Evolutionary conservation across 106 monocot species (phyloP).

Genomic region (Posidonia australis): DNA sequence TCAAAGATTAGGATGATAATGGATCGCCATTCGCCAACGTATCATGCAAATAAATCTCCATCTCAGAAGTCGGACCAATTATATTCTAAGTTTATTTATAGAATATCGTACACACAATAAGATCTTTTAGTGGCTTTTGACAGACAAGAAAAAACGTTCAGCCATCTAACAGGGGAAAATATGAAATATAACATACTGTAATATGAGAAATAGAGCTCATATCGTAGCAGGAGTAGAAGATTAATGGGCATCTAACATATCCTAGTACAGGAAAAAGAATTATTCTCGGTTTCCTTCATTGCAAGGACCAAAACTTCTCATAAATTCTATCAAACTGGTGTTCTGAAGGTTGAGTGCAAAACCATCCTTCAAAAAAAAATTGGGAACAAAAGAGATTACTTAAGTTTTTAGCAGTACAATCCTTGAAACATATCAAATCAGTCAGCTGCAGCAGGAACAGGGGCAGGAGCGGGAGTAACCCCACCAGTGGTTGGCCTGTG

Average conservation of each 20-base stretch:
- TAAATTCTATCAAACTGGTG: not conserved
- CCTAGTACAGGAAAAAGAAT: not conserved
- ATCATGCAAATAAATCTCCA: too few species aligned
- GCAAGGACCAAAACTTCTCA: not conserved
- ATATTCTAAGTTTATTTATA: too few species aligned
- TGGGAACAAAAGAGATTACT: not conserved
- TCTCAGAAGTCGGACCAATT: too few species aligned
- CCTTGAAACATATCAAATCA: not conserved
- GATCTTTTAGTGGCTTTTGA: too few species aligned
- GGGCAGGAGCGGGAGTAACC: constrained; percentile 17
- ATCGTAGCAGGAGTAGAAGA: not conserved
- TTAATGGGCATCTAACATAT: not conserved
- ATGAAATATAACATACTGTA: not conserved
- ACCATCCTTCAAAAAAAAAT: constrained; percentile 9
- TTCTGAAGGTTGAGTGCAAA: constrained; percentile 15
- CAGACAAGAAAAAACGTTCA: too few species aligned
- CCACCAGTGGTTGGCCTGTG: constrained; percentile 69
- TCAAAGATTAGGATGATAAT: too few species aligned
- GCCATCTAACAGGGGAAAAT: not conserved
- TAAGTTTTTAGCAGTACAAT: not conserved
- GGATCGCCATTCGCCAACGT: too few species aligned
- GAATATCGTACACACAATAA: too few species aligned
- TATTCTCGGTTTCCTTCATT: constrained; percentile 1
- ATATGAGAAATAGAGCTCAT: not conserved
- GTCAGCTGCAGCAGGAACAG: not conserved